Evolutionary conservation across 306 rosid genomes (phyloP).

Genomic region (Dryas alaskensis): DNA sequence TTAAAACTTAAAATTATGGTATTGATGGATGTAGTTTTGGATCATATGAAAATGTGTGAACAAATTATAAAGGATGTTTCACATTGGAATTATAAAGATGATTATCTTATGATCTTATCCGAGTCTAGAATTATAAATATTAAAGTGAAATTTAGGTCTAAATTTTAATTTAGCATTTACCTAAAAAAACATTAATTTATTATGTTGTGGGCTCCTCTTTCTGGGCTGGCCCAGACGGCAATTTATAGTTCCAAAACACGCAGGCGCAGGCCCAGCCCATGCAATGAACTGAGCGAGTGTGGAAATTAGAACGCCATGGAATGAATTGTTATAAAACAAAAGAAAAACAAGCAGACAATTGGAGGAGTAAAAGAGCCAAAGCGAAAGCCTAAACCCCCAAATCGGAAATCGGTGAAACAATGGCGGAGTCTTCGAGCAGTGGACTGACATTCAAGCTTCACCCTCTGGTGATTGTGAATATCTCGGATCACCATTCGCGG

Average conservation of each 20-base stretch:
- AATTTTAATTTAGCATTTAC: too few species aligned
- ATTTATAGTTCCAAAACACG: background rate
- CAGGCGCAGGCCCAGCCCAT: background rate
- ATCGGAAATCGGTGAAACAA: conserved; percentile 19
- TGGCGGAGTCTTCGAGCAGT: conserved; percentile 93
- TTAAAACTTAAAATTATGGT: too few species aligned
- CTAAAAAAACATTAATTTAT: too few species aligned
- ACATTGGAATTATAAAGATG: too few species aligned
- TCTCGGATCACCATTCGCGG: conserved; percentile 88
- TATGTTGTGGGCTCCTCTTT: background rate
- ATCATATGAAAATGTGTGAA: too few species aligned
- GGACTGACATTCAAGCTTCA: conserved; percentile 96
- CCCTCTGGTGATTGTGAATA: conserved; percentile 89
- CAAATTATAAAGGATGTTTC: too few species aligned
- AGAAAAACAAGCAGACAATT: too few species aligned
- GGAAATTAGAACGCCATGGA: background rate
- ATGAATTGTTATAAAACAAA: background rate
- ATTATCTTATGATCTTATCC: too few species aligned
- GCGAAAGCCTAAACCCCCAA: background rate
- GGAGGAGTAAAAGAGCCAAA: background rate
- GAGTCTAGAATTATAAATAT: too few species aligned
- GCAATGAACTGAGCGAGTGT: background rate
- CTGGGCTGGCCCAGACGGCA: background rate
- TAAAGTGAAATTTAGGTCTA: too few species aligned
- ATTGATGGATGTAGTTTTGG: too few species aligned